Evolutionary conservation across 2,329 filamentous ascomycete genomes (phyloP), one percentile per base, ranked within the genome.

Genomic region (Botrytis squamosa): DNA sequence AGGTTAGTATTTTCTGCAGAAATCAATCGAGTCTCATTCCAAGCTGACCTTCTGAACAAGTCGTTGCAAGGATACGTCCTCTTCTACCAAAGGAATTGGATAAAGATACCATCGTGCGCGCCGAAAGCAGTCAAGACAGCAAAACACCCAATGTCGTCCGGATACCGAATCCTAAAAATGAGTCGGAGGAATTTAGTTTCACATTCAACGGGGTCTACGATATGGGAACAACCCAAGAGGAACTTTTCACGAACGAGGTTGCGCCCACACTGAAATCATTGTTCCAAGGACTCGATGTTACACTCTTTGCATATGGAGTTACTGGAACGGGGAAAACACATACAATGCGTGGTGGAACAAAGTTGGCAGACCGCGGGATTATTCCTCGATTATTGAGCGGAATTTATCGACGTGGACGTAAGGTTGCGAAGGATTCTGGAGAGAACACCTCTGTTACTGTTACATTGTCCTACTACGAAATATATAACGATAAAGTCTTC

Each of bases 321-420:
- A 97, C 95, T 0, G 95, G 95, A 65, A 97, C 94, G 0, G 95
- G 95, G 73, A 98, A 98, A 84, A 98, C 95, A 74, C 93, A 97
- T 83, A 98, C 95, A 4, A 97, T 98, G 94, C 91, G 95, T 76
- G 95, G 95, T 77, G 95, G 95, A 57, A 89, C 97, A 83, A 93
- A 92, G 81, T 86, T 97, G 72, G 91, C 92, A 8, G 94, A 97
- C 73, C 88, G 95, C 78, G 95, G 95, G 75, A 92, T 96, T 57
- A 97, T 98, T 77, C 95, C 95, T 22, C 87, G 95, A 74, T 84
- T 97, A 73, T 86, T 98, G 62, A 97, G 93, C 83, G 90, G 89
- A 78, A 92, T 98, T 74, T 98, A 95, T 82, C 89, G 95, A 66
- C 88, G 93, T 75, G 91, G 92, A 76, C 93, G 94, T 83, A 97